A percentile compares a stretch with the other conserved stretches of the same genome.
Evolutionary conservation across 805 yeast genomes (phyloP).

Genomic region (Vanderwaltozyma yarrowii): DNA sequence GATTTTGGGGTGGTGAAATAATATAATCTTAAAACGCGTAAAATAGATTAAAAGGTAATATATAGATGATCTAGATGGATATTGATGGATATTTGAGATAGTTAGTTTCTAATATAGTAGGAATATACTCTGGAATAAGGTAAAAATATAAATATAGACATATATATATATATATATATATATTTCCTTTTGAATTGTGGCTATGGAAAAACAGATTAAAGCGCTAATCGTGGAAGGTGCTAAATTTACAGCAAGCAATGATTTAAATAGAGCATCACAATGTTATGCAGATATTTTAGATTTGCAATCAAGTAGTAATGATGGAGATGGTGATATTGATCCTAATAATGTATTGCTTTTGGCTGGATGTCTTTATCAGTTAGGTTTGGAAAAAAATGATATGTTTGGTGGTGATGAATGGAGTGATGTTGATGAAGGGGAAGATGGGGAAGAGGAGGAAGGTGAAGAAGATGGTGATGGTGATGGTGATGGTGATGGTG

Average conservation of each 20-base stretch:
- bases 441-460: conserved; percentile 5
- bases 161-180: too few relatives aligned
- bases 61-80: too few relatives aligned
- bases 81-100: too few relatives aligned
- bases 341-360: conserved; percentile 1
- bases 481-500: conserved; percentile 2
- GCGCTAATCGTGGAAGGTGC: conserved; percentile 52
- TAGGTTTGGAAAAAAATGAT: conserved; percentile 5
- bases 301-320: neutral
- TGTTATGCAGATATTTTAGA: conserved; percentile 52
- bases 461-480: conserved; percentile 3
- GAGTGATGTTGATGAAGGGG: conserved; percentile 5
- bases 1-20: too few relatives aligned
- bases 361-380: conserved; percentile 1
- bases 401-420: conserved; percentile 31
- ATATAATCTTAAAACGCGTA: too few relatives aligned
- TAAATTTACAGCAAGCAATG: conserved; percentile 49
- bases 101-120: too few relatives aligned
- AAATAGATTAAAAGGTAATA: too few relatives aligned
- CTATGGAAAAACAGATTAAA: conserved; percentile 9
- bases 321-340: neutral
- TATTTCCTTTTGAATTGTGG: too few relatives aligned
- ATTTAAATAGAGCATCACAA: conserved; percentile 60
- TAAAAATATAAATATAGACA: too few relatives aligned
- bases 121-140: too few relatives aligned